phyloP scores from a whole-genome alignment of 768 basidiomycete genomes.

The Lactarius evosmus region DNA sequence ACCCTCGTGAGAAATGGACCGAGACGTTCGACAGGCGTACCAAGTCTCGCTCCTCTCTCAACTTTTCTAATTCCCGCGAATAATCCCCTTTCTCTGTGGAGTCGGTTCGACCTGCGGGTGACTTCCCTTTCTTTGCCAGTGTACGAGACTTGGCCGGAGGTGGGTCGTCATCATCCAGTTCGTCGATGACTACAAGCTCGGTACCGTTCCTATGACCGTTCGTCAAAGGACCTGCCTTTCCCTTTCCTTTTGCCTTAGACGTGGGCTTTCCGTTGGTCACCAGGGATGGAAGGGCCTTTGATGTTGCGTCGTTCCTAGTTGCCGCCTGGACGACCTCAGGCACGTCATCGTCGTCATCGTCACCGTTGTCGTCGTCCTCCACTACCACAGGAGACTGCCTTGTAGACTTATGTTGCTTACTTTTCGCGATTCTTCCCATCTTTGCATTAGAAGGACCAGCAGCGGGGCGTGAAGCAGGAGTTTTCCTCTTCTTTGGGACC shows the following conservation, averaged over 20 bases:
- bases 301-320: slow-evolving; percentile 22
- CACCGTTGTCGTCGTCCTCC: slow-evolving; percentile 27
- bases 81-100: background rate
- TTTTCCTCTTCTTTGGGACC: slow-evolving; percentile 30
- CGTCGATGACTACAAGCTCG: slow-evolving; percentile 15
- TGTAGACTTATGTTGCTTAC: slow-evolving; percentile 23
- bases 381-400: slow-evolving; percentile 19
- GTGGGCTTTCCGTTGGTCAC: slow-evolving; percentile 33
- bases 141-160: slow-evolving; percentile 21
- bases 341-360: slow-evolving; percentile 28
- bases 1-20: background rate
- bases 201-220: slow-evolving; percentile 20
- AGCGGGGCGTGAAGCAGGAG: slow-evolving; percentile 22
- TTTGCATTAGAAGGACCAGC: slow-evolving; percentile 29
- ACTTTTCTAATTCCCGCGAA: slow-evolving; percentile 25
- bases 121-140: slow-evolving; percentile 17
- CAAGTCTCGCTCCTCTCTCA: slow-evolving; percentile 31
- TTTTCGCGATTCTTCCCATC: slow-evolving; percentile 11
- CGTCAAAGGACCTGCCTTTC: slow-evolving; percentile 33
- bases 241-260: slow-evolving; percentile 38
- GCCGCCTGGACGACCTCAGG: slow-evolving; percentile 27
- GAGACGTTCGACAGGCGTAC: slow-evolving; percentile 20
- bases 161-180: slow-evolving; percentile 23
- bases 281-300: slow-evolving; percentile 13
- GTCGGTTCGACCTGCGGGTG: background rate